A percentile compares a stretch with the other conserved stretches of the same genome.
phyloP scores from a whole-genome alignment of 495 filamentous ascomycete genomes.

The Penicillium manginii region DNA sequence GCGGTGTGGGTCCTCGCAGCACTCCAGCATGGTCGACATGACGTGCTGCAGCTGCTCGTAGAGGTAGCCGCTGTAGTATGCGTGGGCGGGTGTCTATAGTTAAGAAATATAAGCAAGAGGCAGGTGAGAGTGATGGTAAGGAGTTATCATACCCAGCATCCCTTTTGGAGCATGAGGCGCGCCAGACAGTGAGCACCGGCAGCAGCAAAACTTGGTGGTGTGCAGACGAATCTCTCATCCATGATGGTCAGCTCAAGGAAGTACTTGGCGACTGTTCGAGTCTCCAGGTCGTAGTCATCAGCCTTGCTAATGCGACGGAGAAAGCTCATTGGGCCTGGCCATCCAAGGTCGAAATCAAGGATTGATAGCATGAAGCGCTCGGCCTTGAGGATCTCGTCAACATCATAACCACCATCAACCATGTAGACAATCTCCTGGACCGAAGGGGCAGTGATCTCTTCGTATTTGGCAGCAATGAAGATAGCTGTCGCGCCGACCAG shows the following conservation, averaged over 20 bases:
- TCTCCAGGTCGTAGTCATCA: slow-evolving; percentile 96
- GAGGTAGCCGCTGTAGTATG: slow-evolving; percentile 92
- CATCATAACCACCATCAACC: slow-evolving; percentile 88
- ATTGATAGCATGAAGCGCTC: slow-evolving; percentile 98
- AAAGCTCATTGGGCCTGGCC: slow-evolving; percentile 98
- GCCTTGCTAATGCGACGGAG: slow-evolving; percentile 96
- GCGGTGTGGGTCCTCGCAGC: slow-evolving; percentile 76
- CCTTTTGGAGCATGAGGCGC: slow-evolving; percentile 86
- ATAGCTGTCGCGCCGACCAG: slow-evolving; percentile 95
- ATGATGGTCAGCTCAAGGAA: slow-evolving; percentile 96
- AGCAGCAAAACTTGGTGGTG: slow-evolving; percentile 84
- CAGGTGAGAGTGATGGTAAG: slow-evolving; percentile 17
- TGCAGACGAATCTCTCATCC: slow-evolving; percentile 95
- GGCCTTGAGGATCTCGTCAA: slow-evolving; percentile 94
- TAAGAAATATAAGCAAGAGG: slow-evolving; percentile 32
- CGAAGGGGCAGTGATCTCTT: slow-evolving; percentile 96
- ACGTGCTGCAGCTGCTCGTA: slow-evolving; percentile 79
- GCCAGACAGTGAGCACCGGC: slow-evolving; percentile 93
- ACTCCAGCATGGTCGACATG: slow-evolving; percentile 76
- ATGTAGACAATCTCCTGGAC: slow-evolving; percentile 96
- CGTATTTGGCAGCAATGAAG: slow-evolving; percentile 96
- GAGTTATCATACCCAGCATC: slow-evolving; percentile 77
- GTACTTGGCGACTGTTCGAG: slow-evolving; percentile 94
- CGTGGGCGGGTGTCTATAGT: slow-evolving; percentile 73
- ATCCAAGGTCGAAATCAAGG: slow-evolving; percentile 92